Evolutionary conservation across 2,329 filamentous ascomycete genomes (phyloP), one percentile per base, ranked within the genome.

Genomic region (Pestalotiopsis fici): DNA sequence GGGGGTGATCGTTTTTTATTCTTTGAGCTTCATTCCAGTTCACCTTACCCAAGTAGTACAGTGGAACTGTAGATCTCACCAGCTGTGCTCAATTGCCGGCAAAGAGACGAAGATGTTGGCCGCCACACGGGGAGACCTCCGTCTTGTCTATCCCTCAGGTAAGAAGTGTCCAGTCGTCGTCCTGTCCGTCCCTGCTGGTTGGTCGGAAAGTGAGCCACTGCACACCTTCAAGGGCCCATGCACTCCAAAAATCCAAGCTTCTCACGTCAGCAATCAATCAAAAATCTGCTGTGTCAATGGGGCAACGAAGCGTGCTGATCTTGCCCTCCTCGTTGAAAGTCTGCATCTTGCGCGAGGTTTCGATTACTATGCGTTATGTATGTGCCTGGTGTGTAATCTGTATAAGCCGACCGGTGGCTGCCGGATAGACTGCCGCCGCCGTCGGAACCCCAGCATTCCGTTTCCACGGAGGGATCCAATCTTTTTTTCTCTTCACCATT

Each of bases 211-310:
- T 35, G 31, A 35, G 31, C 31, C n/a, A n/a, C n/a, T n/a, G n/a
- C n/a, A n/a, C n/a, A n/a, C 18, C 39, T 43, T 18, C 13, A 43
- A 50, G 21, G 18, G 18, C 43, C 39, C 39, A 56, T 57, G 23
- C 27, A 57, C 23, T 25, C 23, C 55, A 25, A 15, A 57, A 57
- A 57, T n/a, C 27, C 57, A 62, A 47, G 59, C 59, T 62, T 47
- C 59, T 62, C 59, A 62, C 59, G 59, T 62, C 37, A 62, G 31
- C 59, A 62, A 62, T 25, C 35, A 31, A 27, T 23, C 55, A 35
- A 35, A 35, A 50, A n/a, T 50, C 43, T 50, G 43, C 43, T 50
- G 43, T 18, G 43, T 50, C 21, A 12, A 60, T 60, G 27, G 57
- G 31, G 15, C 57, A 21, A 4, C 25, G 55, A 60, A 60, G 57